Evolutionary conservation across 176 grass and related monocot species (phyloP), one percentile per base, ranked within the genome.

Genomic region (Thinopyrum elongatum): DNA sequence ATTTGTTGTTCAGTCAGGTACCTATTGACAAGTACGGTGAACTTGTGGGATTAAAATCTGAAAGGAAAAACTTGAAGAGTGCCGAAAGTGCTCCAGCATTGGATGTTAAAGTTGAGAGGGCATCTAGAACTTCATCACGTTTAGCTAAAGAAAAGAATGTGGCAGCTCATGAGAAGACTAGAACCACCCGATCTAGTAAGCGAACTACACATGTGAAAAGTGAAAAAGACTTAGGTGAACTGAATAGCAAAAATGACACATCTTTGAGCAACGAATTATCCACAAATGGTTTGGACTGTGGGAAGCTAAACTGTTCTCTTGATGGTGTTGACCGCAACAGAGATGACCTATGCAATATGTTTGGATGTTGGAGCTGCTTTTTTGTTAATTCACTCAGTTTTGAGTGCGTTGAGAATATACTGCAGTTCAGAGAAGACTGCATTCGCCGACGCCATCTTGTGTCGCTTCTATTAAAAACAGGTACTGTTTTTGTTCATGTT

Each of bases 291-390:
- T 42, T 74, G 15, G 41, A 26, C 61, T 28, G 22, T 85, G 78
- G 67, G 65, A 81, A 86, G 68, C 6, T 46, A 38, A 51, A 26
- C 4, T 70, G 30, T 86, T 29, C 30, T 65, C 2, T 21, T 88
- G 60, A 55, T 83, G 47, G 71, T 16, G 41, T 73, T 38, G 64
- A 66, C 64, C 19, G n/a, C 72, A 87, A 74, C 28, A 65, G 41
- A 83, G 77, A 86, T 36, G 62, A 42, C 55, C 8, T 72, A 68
- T 90, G 76, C 82, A 77, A 74, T 58, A 85, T 87, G 89, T 81
- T 83, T 81, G 78, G 89, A 23, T 95, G 96, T 44, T 98, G 89
- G 96, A 85, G 78, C 39, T 98, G 93, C 36, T 83, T 94, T 55
- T 67, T 91, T 34, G 64, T 77, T 47, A 87, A 83, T 64, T 81